Evolutionary conservation across 805 yeast species (phyloP).

Genomic region (Candida pseudoglaebosa): DNA sequence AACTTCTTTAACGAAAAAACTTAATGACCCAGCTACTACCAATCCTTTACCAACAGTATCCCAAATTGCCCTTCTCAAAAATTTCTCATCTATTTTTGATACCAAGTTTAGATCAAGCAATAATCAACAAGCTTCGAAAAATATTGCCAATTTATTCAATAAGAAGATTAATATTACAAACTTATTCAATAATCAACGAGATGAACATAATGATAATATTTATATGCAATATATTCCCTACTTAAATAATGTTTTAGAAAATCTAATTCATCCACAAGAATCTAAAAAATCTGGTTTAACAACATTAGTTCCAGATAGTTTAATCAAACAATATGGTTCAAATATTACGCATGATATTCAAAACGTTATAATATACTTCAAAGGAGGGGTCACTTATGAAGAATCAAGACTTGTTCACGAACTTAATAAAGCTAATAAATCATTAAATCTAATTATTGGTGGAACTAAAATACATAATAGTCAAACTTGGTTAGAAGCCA

Average conservation of each 20-base stretch:
- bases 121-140: constrained; percentile 16
- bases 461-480: constrained; percentile 46
- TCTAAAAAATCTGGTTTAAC: constrained; percentile 12
- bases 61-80: constrained; percentile 28
- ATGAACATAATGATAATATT: constrained; percentile 52
- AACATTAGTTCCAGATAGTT: constrained; percentile 39
- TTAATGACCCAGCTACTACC: constrained; percentile 26
- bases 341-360: constrained; percentile 37
- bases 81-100: constrained; percentile 24
- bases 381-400: constrained; percentile 91
- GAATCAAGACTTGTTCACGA: constrained; percentile 83
- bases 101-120: constrained; percentile 14
- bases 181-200: constrained; percentile 23
- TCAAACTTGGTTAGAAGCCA: constrained; percentile 26
- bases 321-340: constrained; percentile 23
- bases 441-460: constrained; percentile 72
- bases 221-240: constrained; percentile 91
- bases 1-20: constrained; percentile 19
- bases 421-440: constrained; percentile 44
- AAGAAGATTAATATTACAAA: constrained; percentile 30
- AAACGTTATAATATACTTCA: constrained; percentile 66
- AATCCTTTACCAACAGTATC: constrained; percentile 29
- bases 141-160: constrained; percentile 23
- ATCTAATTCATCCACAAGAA: constrained; percentile 13
- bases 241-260: constrained; percentile 42